Evolutionary conservation across 495 filamentous ascomycete species (phyloP), one percentile per base, ranked within the genome.

Genomic region (Xylaria flabelliformis): DNA sequence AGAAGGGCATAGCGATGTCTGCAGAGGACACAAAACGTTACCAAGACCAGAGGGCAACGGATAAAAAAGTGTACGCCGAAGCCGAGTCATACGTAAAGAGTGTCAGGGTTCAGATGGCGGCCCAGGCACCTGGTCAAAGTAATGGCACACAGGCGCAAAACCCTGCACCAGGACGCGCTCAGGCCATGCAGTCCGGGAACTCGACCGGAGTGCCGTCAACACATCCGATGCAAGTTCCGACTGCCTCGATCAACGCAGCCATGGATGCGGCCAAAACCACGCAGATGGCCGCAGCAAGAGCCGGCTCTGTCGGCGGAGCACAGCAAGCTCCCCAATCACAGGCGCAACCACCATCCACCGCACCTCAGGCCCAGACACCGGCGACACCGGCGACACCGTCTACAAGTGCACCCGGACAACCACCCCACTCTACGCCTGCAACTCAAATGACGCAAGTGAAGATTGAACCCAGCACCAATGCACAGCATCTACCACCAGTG

Each of bases 201-300:
- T 64, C 56, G 13, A 48, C n/a, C 32, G 59, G 64, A 24, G 67
- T 67, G 29, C 50, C 70, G 34, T 73, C 80, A 24, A 71, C 70
- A 41, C 74, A 77, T 53, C 71, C 76, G 6, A 77, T 77, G 74
- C 74, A 77, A 24, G 73, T 73, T 42, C 75, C 76, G 7, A 69
- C 78, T 6, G 72, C 79, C 13, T 74, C 77, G 62, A 73, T 87
- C 34, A 86, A 83, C 74, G 85, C 85, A 10, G 86, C 85, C 32
- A 83, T 87, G 73, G 85, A 88, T 69, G 83, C 83, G 10, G 86
- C 85, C 53, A 85, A 86, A 77, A 86, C 83, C 36, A 83, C 86
- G 63, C 86, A 87, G 69, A 64, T 85, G 67, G 78, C 78, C 48
- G 78, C 71, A 4, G 70, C 70, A 39, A 80, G 80, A 26, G 71